Evolutionary conservation across 1,284 basidiomycete genomes (phyloP).

Genomic region (Trichosporon coremiiforme): DNA sequence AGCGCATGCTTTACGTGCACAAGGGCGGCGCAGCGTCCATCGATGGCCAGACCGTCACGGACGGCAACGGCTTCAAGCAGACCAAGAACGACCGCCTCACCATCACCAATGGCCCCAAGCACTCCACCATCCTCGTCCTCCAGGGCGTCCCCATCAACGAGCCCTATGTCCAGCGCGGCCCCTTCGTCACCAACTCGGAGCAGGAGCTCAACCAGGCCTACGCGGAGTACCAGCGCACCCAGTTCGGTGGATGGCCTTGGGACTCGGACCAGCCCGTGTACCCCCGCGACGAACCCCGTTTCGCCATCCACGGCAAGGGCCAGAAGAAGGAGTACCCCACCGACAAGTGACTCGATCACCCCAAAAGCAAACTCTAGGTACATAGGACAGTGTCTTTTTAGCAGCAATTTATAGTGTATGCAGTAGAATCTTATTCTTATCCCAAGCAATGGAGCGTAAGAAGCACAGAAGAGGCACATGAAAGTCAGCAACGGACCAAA

Average conservation of each 20-base stretch:
- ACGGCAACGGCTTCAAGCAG: not conserved
- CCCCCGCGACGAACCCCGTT: slow-evolving; percentile 20
- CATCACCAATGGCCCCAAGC: slow-evolving; percentile 20
- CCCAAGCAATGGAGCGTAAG: not conserved
- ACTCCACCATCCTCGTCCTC: slow-evolving; percentile 25
- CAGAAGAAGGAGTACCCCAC: slow-evolving; percentile 23
- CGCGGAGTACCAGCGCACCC: slow-evolving; percentile 29
- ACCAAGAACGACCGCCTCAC: slow-evolving; percentile 19
- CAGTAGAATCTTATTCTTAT: not conserved
- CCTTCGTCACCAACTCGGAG: slow-evolving; percentile 32
- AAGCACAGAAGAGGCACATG: no score
- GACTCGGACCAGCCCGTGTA: slow-evolving; percentile 21
- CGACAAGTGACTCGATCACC: not conserved
- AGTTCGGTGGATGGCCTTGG: slow-evolving; percentile 31
- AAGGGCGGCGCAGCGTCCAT: slow-evolving; percentile 21
- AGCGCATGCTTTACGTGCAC: slow-evolving; percentile 31
- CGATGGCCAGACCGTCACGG: slow-evolving; percentile 19
- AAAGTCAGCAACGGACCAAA: no score
- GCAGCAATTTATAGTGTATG: not conserved
- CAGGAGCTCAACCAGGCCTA: slow-evolving; percentile 27
- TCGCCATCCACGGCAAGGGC: slow-evolving; percentile 28
- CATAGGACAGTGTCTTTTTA: not conserved
- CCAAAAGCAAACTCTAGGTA: not conserved
- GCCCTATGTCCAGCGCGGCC: slow-evolving; percentile 28
- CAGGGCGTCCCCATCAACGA: slow-evolving; percentile 28